Conservation (phyloP, 768 basidiomycete species). For the Rhodotorula babjevae region DNA sequence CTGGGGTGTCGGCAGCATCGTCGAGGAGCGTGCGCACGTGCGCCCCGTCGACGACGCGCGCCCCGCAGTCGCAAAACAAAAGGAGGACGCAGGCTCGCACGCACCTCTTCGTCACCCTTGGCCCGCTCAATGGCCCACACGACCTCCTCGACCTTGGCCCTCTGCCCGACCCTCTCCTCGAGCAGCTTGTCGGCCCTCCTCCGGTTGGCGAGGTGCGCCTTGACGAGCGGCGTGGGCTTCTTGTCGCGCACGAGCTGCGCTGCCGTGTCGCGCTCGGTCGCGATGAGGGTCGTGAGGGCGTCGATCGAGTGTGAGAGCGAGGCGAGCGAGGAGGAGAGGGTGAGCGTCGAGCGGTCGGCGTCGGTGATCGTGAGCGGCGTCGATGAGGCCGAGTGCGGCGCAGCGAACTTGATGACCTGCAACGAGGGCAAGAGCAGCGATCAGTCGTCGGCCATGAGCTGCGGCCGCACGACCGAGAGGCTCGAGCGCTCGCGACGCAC, state of each 20-base stretch:
- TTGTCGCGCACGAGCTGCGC: background rate
- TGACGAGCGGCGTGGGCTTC: conserved; percentile 14
- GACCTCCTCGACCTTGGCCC: conserved; percentile 27
- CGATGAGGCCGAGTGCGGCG: background rate
- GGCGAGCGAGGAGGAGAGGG: conserved; percentile 24
- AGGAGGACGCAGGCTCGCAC: background rate
- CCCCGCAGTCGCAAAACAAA: background rate
- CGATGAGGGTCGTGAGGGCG: conserved; percentile 28
- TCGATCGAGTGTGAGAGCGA: conserved; percentile 24
- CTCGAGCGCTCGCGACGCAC: background rate
- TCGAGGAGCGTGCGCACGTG: too few species aligned
- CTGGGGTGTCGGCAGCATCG: too few species aligned
- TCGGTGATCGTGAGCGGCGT: conserved; percentile 10
- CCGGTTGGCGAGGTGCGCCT: conserved; percentile 17
- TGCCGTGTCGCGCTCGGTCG: background rate
- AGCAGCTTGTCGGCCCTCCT: conserved; percentile 27
- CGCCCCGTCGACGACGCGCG: too few species aligned
- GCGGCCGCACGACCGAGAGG: too few species aligned
- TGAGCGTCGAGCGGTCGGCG: conserved; percentile 25
- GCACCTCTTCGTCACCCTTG: conserved; percentile 32
- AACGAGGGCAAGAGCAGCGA: too few species aligned
- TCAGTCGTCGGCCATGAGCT: too few species aligned
- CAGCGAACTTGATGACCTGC: conserved; percentile 37
- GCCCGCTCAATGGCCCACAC: conserved; percentile 30
- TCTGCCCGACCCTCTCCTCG: conserved; percentile 17